A percentile compares a stretch with the other conserved stretches of the same genome.
Evolutionary conservation across 805 yeast genomes (phyloP).

Genomic region (Candida anglica): DNA sequence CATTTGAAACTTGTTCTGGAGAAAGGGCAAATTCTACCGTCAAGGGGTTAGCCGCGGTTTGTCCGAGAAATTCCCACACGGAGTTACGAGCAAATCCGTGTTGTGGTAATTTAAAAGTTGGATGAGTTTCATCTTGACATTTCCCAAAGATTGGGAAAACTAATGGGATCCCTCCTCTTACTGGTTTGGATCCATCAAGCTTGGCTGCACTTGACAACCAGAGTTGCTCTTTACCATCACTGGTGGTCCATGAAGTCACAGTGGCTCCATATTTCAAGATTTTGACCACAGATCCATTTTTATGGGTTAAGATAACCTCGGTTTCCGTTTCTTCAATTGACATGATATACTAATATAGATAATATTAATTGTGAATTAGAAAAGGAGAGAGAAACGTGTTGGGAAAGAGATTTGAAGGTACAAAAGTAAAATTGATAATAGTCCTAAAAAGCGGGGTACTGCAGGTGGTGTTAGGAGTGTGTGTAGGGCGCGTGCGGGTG

Average conservation of each 20-base stretch:
- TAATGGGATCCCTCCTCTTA: slow-evolving; percentile 95
- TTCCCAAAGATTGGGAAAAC: slow-evolving; percentile 95
- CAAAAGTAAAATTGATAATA: no score
- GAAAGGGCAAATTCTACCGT: slow-evolving; percentile 88
- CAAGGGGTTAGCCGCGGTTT: slow-evolving; percentile 56
- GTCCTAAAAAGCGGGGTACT: no score
- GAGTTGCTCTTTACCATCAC: slow-evolving; percentile 70
- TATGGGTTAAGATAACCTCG: slow-evolving; percentile 57
- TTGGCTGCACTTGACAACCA: slow-evolving; percentile 79
- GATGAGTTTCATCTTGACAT: slow-evolving; percentile 43
- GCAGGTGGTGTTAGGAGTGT: no score
- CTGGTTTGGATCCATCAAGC: slow-evolving; percentile 89
- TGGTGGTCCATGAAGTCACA: slow-evolving; percentile 69
- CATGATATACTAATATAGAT: slow-evolving; percentile 32
- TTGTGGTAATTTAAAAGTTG: slow-evolving; percentile 75
- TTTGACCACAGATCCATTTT: slow-evolving; percentile 45
- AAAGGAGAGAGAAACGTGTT: no score
- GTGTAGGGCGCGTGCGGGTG: no score
- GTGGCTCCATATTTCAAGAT: slow-evolving; percentile 88
- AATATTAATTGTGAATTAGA: no score
- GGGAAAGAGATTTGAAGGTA: no score
- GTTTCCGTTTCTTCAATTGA: slow-evolving; percentile 63
- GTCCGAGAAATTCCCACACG: slow-evolving; percentile 92
- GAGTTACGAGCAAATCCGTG: slow-evolving; percentile 95
- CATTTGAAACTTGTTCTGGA: slow-evolving; percentile 74